Conservation (phyloP, 495 filamentous ascomycete species). For the Penicillium dipodomyicola region DNA sequence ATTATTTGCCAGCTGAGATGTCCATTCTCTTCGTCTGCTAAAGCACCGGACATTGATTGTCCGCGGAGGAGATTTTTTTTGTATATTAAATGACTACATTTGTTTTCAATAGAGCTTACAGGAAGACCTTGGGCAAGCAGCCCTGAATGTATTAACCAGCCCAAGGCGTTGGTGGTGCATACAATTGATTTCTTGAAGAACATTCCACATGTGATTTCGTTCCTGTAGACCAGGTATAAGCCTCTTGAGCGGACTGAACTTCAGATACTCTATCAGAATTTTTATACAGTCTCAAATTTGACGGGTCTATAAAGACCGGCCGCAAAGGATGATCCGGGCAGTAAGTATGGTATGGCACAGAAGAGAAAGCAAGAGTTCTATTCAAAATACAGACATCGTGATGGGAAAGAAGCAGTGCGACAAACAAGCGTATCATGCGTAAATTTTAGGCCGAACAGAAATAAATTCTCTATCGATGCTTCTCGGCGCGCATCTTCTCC, state of each 20-base stretch:
- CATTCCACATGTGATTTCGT: background rate
- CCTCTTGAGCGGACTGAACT: background rate
- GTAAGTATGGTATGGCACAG: background rate
- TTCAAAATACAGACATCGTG: conserved; percentile 4
- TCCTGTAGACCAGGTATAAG: background rate
- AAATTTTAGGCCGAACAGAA: conserved; percentile 14
- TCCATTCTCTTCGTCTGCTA: background rate
- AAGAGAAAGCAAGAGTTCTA: conserved; percentile 5
- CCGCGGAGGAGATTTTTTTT: background rate
- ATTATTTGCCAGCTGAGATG: background rate
- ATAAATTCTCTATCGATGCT: conserved; percentile 29
- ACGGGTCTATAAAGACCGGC: background rate
- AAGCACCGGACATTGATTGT: background rate
- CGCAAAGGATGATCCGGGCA: background rate
- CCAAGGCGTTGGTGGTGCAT: conserved; percentile 4
- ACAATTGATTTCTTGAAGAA: background rate
- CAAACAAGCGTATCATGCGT: conserved; percentile 18
- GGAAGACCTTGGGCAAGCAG: background rate
- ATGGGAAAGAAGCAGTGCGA: conserved; percentile 3
- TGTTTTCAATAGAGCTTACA: conserved; percentile 10
- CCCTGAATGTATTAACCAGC: conserved; percentile 2
- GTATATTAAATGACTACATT: conserved; percentile 11
- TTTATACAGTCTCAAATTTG: background rate
- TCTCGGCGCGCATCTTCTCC: conserved; percentile 58
- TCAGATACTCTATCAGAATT: background rate